Base-by-base conservation (phyloP, 2,329 filamentous ascomycete genomes). In the Bipolaris victoriae region DNA sequence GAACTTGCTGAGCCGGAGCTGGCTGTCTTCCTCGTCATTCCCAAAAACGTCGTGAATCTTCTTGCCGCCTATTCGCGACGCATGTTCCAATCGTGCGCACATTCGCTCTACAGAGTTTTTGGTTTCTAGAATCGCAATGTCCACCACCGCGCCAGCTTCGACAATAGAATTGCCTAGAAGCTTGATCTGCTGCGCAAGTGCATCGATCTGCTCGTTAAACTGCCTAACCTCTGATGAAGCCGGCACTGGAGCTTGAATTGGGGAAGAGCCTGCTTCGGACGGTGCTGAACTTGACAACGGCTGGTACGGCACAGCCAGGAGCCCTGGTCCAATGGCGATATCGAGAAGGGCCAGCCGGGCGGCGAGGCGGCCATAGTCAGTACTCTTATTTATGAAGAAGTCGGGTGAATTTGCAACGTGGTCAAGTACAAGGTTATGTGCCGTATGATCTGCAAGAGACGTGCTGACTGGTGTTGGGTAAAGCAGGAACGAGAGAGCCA, bases 31-130 rank as follows among this genome's bases (percentile, higher is more conserved):
- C 82, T 83, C 64, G 70, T 78, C 26, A 78, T 78, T 63, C 76
- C 67, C 65, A 55, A 72, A 73, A 20, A 48, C 76, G 69, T 56
- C 68, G 60, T 55, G 82, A 37, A 55, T 48, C 78, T 49, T 81
- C 74, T 66, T 70, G 9, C 70, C 64, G 56, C 83, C 84, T 10
- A 90, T 90, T 47, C 92, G 83, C 46, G 94, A 88, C 2, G 86
- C 84, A 71, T 89, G 87, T 45, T 87, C 78, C 13, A 97, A 80
- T 53, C 93, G 86, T 67, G 90, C 87, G 57, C 88, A 84, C n/a
- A 97, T 78, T 55, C 87, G 83, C 67, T 96, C 90, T 37, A 96
- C 81, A 10, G 84, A 82, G 52, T 87, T 87, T 76, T 96, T 97
- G 11, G 90, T 87, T 69, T 96, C 87, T 56, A 95, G 81, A 66